A percentile compares a stretch with the other conserved stretches of the same genome.
phyloP scores from a whole-genome alignment of 208 protist species.

The Histomonas meleagridis region DNA sequence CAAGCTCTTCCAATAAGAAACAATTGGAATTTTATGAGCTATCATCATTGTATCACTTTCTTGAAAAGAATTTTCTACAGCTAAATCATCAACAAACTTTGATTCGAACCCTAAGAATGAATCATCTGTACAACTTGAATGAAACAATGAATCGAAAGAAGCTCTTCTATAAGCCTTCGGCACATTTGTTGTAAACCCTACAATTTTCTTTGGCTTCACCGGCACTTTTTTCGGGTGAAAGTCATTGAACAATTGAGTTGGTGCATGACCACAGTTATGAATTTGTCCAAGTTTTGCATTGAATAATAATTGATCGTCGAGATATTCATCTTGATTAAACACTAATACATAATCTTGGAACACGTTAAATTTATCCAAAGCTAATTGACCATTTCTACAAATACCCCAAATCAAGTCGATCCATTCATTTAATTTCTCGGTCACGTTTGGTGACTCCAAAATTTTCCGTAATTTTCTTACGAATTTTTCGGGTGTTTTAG shows the following conservation, averaged over 20 bases:
- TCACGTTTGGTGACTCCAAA: neutral
- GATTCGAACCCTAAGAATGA: too few relatives aligned
- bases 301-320: neutral
- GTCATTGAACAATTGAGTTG: neutral
- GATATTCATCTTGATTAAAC: neutral
- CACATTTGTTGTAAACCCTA: too few relatives aligned
- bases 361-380: neutral
- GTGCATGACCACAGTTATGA: conserved; percentile 31
- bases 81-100: too few relatives aligned
- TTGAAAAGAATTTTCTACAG: neutral
- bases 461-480: neutral
- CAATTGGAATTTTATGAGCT: neutral
- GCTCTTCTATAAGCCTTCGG: too few relatives aligned
- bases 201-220: too few relatives aligned
- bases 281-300: neutral
- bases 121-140: too few relatives aligned
- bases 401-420: conserved; percentile 38
- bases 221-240: conserved; percentile 12
- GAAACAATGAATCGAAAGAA: too few relatives aligned
- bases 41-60: neutral
- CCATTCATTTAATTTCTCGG: conserved; percentile 21
- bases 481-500: neutral
- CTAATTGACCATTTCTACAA: neutral
- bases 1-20: neutral
- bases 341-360: neutral